Conservation (phyloP, 2,329 filamentous ascomycete genomes). For the Stemphylium beticola region DNA sequence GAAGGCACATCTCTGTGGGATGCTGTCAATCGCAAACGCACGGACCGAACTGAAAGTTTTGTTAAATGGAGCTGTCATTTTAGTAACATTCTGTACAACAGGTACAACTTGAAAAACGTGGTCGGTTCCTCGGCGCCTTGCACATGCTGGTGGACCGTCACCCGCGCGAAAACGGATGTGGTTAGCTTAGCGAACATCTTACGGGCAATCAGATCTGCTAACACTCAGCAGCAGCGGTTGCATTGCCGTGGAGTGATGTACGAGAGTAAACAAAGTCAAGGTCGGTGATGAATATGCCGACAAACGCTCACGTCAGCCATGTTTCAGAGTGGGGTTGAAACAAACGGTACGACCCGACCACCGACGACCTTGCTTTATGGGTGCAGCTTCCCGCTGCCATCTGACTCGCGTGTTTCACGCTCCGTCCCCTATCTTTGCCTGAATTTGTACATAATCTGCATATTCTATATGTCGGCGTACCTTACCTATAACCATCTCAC, state of each 20-base stretch:
- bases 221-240: no score
- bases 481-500: conserved; percentile 8
- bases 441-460: conserved; percentile 1
- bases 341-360: conserved; percentile 15
- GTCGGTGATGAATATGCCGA: neutral
- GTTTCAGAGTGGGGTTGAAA: conserved; percentile 13
- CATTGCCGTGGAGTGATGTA: neutral
- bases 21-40: no score
- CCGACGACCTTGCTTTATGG: conserved; percentile 1
- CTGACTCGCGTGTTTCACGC: conserved; percentile 6
- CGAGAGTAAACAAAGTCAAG: neutral
- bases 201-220: no score
- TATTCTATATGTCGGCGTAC: conserved; percentile 7
- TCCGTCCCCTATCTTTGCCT: conserved; percentile 8
- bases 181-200: no score
- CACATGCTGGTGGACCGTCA: no score
- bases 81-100: no score
- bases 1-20: no score
- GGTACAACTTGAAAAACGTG: no score
- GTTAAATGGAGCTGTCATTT: no score
- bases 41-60: no score
- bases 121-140: no score
- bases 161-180: no score
- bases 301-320: neutral
- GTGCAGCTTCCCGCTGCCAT: conserved; percentile 1